Evolutionary conservation across 2,329 filamentous ascomycete genomes (phyloP).

Genomic region (Claviceps lovelessii): DNA sequence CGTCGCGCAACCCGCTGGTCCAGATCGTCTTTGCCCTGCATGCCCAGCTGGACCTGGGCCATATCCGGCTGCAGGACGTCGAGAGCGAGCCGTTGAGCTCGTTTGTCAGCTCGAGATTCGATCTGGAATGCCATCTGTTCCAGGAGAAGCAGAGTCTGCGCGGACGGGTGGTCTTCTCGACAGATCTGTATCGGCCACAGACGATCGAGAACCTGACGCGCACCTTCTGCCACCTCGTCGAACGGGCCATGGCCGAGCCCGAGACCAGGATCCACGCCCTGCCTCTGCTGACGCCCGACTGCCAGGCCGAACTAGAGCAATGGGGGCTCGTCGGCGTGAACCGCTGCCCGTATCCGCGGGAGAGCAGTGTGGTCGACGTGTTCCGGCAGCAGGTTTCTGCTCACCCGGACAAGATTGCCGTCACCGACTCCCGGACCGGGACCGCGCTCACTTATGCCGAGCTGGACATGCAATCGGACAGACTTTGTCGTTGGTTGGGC

Average conservation of each 20-base stretch:
- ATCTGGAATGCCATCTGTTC: conserved; percentile 8
- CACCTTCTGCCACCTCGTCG: background rate
- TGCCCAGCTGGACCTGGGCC: conserved; percentile 10
- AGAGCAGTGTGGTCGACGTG: conserved; percentile 12
- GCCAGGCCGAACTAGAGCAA: conserved; percentile 2
- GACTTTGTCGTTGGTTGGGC: conserved; percentile 8
- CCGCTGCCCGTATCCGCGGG: conserved; percentile 6
- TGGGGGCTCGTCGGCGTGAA: conserved; percentile 10
- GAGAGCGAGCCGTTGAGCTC: conserved; percentile 4
- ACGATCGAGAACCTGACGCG: background rate
- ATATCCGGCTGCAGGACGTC: conserved; percentile 8
- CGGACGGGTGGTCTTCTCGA: background rate
- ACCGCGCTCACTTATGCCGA: conserved; percentile 9
- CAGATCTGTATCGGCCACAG: background rate
- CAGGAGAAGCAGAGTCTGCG: background rate
- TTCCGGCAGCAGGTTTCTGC: conserved; percentile 11
- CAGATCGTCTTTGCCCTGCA: conserved; percentile 11
- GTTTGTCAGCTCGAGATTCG: conserved; percentile 8
- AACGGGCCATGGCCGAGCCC: conserved; percentile 8
- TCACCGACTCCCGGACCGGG: conserved; percentile 6
- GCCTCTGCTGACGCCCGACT: background rate
- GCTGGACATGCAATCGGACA: conserved; percentile 9
- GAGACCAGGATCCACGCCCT: conserved; percentile 1
- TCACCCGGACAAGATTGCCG: conserved; percentile 7
- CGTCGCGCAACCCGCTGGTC: conserved; percentile 8